Evolutionary conservation across 2,329 filamentous ascomycete species (phyloP).

Genomic region (Madurella mycetomatis): DNA sequence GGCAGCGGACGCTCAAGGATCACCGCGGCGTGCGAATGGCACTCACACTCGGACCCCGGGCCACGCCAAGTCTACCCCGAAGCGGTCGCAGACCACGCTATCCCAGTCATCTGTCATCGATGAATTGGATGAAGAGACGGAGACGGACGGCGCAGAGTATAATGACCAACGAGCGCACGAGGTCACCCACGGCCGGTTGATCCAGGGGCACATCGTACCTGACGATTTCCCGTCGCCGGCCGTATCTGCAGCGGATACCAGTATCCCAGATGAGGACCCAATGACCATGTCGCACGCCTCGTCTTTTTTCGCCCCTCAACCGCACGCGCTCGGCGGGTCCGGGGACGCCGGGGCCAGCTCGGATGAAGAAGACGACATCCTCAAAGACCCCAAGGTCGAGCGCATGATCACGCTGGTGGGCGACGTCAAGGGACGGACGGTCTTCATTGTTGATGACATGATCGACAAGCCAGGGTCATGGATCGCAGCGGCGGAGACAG

Average conservation of each 20-base stretch:
- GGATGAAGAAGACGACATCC: constrained; percentile 90
- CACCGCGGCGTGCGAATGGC: constrained; percentile 35
- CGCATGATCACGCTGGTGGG: constrained; percentile 97
- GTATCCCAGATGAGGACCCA: constrained; percentile 66
- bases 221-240: constrained; percentile 83
- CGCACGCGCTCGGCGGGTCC: constrained; percentile 73
- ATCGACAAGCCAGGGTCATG: constrained; percentile 96
- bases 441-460: constrained; percentile 98
- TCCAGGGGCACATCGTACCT: constrained; percentile 93
- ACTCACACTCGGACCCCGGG: constrained; percentile 21
- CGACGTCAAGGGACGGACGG: constrained; percentile 80
- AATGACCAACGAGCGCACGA: constrained; percentile 80
- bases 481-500: constrained; percentile 96
- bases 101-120: constrained; percentile 36
- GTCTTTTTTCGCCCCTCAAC: constrained; percentile 68
- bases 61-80: constrained; percentile 27
- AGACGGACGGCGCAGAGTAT: constrained; percentile 47
- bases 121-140: constrained; percentile 37
- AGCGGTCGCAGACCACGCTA: constrained; percentile 29
- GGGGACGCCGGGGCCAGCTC: constrained; percentile 77
- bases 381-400: constrained; percentile 75
- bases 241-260: constrained; percentile 64
- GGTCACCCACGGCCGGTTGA: constrained; percentile 83
- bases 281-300: constrained; percentile 80
- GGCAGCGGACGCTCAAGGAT: constrained; percentile 41